These are phyloP conservation scores for Cyclotella atomus DNA, from an alignment of 108 stramenopile genomes.

Conservation along the genomic window DNA sequence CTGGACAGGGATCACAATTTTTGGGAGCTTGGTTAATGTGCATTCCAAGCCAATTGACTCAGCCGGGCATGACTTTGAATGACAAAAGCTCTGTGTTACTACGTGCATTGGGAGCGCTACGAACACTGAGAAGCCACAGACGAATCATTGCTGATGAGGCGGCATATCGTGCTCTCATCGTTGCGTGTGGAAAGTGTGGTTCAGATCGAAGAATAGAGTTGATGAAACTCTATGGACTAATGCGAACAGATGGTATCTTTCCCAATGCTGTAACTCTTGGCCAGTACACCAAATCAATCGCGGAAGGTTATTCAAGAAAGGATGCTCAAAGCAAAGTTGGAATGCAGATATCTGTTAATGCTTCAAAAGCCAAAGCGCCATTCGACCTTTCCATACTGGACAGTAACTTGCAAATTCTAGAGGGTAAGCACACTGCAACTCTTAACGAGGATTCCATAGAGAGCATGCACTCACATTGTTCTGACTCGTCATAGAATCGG, in stretches of 20 bases:
- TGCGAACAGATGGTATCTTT: constrained; percentile 84
- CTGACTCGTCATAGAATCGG: constrained; percentile 58
- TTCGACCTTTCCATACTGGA: constrained; percentile 61
- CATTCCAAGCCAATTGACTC: constrained; percentile 72
- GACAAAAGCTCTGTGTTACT: constrained; percentile 75
- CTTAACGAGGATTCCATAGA: too few relatives aligned
- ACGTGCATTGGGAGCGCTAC: constrained; percentile 81
- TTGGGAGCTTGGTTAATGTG: constrained; percentile 83
- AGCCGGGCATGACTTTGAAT: constrained; percentile 53
- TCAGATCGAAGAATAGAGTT: constrained; percentile 78
- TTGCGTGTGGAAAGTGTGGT: constrained; percentile 80
- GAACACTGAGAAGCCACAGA: constrained; percentile 69
- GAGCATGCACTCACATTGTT: background rate
- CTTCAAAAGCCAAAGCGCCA: background rate
- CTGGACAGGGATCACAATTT: constrained; percentile 82
- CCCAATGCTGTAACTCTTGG: constrained; percentile 87
- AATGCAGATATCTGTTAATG: constrained; percentile 29
- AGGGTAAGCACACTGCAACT: background rate
- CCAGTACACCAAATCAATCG: constrained; percentile 83
- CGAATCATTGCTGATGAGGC: constrained; percentile 88
- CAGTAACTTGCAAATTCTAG: constrained; percentile 40
- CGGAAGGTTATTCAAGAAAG: constrained; percentile 87
- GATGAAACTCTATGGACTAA: constrained; percentile 78
- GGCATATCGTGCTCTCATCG: constrained; percentile 81
- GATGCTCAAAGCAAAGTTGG: constrained; percentile 33